A percentile compares a stretch with the other conserved stretches of the same genome.
phyloP scores from a whole-genome alignment of 306 rosid species.

The Biancaea sappan region DNA sequence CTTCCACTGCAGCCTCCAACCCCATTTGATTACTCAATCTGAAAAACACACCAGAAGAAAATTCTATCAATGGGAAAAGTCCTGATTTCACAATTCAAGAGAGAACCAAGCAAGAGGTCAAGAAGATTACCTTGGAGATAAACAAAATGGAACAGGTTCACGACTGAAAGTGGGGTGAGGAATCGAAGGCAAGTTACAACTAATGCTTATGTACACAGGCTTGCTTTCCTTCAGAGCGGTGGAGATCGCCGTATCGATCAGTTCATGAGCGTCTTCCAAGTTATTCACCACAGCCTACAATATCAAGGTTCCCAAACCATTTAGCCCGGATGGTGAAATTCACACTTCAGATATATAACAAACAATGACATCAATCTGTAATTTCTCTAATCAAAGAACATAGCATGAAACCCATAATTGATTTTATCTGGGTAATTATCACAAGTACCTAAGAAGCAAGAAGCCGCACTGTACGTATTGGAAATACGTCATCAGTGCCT shows the following conservation, averaged over 20 bases:
- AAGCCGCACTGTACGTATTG: background rate
- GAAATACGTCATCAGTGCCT: too few relatives aligned
- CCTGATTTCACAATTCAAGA: background rate
- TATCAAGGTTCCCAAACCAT: constrained; percentile 24
- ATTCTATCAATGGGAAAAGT: background rate
- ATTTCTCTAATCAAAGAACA: background rate
- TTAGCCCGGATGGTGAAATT: background rate
- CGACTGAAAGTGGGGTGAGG: constrained; percentile 70
- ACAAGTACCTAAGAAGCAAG: background rate
- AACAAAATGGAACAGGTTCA: constrained; percentile 65
- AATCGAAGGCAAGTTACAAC: constrained; percentile 67
- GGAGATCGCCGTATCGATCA: constrained; percentile 81
- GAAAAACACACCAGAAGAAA: background rate
- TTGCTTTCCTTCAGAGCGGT: constrained; percentile 86
- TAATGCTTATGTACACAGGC: constrained; percentile 86
- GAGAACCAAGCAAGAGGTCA: background rate
- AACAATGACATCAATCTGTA: too few relatives aligned
- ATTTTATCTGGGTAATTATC: background rate
- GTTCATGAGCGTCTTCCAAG: too few relatives aligned
- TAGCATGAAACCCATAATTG: background rate
- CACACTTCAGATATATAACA: too few relatives aligned
- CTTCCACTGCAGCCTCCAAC: constrained; percentile 67
- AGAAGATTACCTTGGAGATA: constrained; percentile 50
- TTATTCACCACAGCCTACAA: constrained; percentile 79
- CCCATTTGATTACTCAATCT: constrained; percentile 60